Conservation (phyloP, 2,329 filamentous ascomycete species). For the Xylariaceae sp. region DNA sequence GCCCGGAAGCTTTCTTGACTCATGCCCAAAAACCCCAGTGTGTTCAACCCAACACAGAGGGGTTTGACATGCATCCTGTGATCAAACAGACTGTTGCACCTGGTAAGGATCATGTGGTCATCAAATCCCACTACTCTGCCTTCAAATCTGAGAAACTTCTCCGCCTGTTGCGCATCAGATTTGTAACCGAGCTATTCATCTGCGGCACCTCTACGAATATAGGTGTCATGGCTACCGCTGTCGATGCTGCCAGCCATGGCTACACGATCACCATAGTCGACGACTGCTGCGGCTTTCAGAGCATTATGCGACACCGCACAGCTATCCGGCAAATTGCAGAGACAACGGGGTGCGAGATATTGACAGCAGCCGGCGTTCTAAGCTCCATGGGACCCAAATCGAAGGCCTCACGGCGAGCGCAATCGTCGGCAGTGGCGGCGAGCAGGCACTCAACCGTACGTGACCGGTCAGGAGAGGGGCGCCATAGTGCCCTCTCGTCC, state of each 20-base stretch:
- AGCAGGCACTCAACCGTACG: constrained; percentile 25
- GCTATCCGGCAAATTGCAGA: constrained; percentile 69
- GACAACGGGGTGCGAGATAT: constrained; percentile 67
- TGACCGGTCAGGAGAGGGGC: constrained; percentile 17
- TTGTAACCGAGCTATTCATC: constrained; percentile 85
- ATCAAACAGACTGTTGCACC: constrained; percentile 41
- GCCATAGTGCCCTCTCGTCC: constrained; percentile 19
- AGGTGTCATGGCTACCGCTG: constrained; percentile 84
- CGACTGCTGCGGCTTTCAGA: constrained; percentile 82
- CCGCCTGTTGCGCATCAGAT: constrained; percentile 71
- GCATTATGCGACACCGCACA: constrained; percentile 61
- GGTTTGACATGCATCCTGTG: constrained; percentile 39
- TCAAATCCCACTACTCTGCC: constrained; percentile 84
- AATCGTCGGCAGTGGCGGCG: constrained; percentile 11
- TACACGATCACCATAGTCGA: constrained; percentile 82
- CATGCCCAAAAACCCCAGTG: constrained; percentile 33
- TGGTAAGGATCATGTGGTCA: constrained; percentile 47
- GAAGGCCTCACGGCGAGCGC: background rate
- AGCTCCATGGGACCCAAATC: constrained; percentile 17
- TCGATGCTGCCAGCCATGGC: constrained; percentile 85
- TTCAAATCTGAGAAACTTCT: constrained; percentile 73
- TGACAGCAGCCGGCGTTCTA: constrained; percentile 57
- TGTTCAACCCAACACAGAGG: constrained; percentile 40
- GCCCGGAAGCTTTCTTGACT: constrained; percentile 37
- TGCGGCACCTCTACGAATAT: constrained; percentile 84